Percentiles rank a stretch among this genome's conserved stretches.
phyloP scores from a whole-genome alignment of 805 yeast species.

The Candida coquimbonensis region DNA sequence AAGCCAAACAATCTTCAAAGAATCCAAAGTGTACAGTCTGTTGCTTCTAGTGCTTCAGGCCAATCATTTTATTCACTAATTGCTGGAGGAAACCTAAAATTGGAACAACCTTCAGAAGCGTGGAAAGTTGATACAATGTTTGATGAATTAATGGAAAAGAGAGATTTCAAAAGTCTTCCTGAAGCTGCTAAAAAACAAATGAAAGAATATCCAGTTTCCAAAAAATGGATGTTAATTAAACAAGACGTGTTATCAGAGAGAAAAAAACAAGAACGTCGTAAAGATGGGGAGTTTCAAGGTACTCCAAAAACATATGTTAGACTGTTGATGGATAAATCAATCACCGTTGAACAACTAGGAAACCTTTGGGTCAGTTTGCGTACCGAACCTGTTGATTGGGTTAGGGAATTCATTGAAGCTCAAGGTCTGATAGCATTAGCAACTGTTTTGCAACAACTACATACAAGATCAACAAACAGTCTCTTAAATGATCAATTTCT shows the following conservation, averaged over 20 bases:
- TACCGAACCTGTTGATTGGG: conserved; percentile 86
- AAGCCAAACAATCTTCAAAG: conserved; percentile 16
- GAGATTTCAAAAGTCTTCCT: conserved; percentile 70
- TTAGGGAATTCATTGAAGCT: conserved; percentile 59
- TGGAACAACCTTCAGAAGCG: conserved; percentile 64
- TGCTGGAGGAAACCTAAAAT: conserved; percentile 9
- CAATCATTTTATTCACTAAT: conserved; percentile 5
- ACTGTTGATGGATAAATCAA: conserved; percentile 59
- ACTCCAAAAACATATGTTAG: conserved; percentile 74
- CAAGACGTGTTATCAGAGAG: conserved; percentile 79
- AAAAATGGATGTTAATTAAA: conserved; percentile 86
- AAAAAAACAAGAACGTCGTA: conserved; percentile 42
- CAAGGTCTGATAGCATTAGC: conserved; percentile 81
- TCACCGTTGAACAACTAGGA: conserved; percentile 64
- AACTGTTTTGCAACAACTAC: conserved; percentile 52
- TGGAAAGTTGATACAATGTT: conserved; percentile 68
- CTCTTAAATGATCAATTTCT: conserved; percentile 35
- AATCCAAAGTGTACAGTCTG: conserved; percentile 18
- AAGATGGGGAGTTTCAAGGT: conserved; percentile 18
- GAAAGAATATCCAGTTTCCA: conserved; percentile 64
- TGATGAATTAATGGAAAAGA: conserved; percentile 70
- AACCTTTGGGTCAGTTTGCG: conserved; percentile 87
- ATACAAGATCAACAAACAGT: conserved; percentile 22
- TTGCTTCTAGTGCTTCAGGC: conserved; percentile 1
- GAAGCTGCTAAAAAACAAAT: conserved; percentile 70